A percentile compares a stretch with the other conserved stretches of the same genome.
phyloP scores from a whole-genome alignment of 2,329 filamentous ascomycete species.

The Graphium sp. region DNA sequence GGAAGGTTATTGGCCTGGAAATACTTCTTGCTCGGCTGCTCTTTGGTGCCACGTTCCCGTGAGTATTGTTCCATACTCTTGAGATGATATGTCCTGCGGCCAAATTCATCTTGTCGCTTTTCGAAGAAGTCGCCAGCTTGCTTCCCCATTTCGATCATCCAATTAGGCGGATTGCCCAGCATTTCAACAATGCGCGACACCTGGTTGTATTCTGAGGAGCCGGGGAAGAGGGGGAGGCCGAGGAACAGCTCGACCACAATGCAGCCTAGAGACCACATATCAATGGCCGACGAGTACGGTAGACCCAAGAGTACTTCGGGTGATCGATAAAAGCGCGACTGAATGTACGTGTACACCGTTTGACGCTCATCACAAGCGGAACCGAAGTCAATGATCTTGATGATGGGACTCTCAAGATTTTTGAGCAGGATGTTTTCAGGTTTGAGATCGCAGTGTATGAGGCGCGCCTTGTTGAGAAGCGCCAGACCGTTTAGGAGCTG shows the following conservation, averaged over 20 bases:
- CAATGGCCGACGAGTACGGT: conserved; percentile 94
- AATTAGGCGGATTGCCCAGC: conserved; percentile 88
- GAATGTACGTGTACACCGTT: conserved; percentile 98
- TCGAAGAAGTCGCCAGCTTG: conserved; percentile 96
- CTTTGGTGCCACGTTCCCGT: conserved; percentile 85
- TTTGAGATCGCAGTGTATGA: conserved; percentile 97
- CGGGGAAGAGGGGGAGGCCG: conserved; percentile 78
- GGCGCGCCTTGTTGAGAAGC: conserved; percentile 81
- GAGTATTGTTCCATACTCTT: conserved; percentile 99
- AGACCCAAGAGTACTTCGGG: conserved; percentile 90
- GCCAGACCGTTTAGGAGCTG: conserved; percentile 87
- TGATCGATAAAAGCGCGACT: conserved; percentile 94
- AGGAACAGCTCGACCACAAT: conserved; percentile 97
- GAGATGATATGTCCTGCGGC: conserved; percentile 73
- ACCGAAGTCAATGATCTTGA: conserved; percentile 99
- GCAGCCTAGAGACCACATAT: conserved; percentile 98
- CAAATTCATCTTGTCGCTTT: conserved; percentile 73
- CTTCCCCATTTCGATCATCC: conserved; percentile 99
- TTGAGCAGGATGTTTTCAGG: conserved; percentile 96
- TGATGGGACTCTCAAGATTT: conserved; percentile 96
- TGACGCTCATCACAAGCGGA: conserved; percentile 96
- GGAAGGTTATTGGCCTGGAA: conserved; percentile 88
- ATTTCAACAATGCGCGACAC: conserved; percentile 95
- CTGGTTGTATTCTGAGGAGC: conserved; percentile 97
- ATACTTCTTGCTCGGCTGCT: conserved; percentile 99